These are phyloP conservation scores for Fusarium sp. DNA, from an alignment of 2,329 filamentous ascomycete genomes.

Conservation along the genomic window DNA sequence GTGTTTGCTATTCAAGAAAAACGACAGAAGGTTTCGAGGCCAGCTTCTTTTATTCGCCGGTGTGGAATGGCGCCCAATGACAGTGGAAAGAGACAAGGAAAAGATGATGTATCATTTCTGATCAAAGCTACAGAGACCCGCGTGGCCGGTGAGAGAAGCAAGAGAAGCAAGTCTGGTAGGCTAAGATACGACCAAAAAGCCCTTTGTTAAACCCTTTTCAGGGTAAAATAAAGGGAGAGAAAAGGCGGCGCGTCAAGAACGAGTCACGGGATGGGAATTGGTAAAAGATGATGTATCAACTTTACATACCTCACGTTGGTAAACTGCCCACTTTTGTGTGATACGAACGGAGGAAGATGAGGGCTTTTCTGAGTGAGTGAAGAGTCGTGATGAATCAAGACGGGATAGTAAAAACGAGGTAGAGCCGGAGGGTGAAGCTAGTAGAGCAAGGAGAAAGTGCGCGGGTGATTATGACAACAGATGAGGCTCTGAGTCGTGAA, in stretches of 20 bases:
- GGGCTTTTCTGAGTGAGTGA: neutral
- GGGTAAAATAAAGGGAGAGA: conserved; percentile 13
- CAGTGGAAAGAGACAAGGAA: conserved; percentile 1
- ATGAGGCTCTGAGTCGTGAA: neutral
- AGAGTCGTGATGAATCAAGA: neutral
- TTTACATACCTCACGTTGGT: conserved; percentile 10
- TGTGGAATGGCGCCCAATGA: conserved; percentile 9
- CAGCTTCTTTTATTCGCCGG: conserved; percentile 20
- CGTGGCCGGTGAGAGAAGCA: conserved; percentile 25
- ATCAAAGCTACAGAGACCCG: conserved; percentile 8
- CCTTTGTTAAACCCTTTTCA: neutral
- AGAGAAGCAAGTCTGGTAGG: neutral
- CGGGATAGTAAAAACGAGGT: neutral
- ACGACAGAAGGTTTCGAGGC: conserved; percentile 17
- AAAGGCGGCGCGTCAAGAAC: conserved; percentile 24
- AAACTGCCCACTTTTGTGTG: neutral
- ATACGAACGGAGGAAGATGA: neutral
- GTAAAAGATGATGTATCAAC: conserved; percentile 41
- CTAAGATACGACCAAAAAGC: neutral
- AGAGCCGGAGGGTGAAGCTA: neutral
- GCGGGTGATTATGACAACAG: neutral
- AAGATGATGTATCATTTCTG: conserved; percentile 39
- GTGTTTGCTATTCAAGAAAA: conserved; percentile 11
- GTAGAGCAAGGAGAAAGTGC: neutral
- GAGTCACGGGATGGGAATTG: conserved; percentile 28